Percentiles rank a stretch among this genome's conserved stretches.
These are phyloP conservation scores for Magnaporthiopsis poae DNA, from an alignment of 2,329 filamentous ascomycete species.

Conservation along the genomic window DNA sequence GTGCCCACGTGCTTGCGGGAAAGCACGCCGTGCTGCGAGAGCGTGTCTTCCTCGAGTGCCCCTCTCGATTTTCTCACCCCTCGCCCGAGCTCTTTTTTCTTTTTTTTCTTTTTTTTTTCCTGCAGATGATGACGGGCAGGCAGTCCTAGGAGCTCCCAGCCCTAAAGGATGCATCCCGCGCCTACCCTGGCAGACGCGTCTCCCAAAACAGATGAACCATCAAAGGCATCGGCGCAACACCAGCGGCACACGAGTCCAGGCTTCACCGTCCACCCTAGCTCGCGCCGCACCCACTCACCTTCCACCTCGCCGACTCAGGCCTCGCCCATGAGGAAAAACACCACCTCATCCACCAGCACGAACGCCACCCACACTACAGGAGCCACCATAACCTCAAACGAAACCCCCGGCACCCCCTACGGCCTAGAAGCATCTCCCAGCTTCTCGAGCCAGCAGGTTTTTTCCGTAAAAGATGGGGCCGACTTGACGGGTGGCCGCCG, in stretches of 20 bases:
- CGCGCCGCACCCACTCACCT: background rate
- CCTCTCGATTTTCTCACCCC: background rate
- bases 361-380: constrained; percentile 34
- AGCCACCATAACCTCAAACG: constrained; percentile 30
- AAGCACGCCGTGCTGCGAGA: background rate
- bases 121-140: background rate
- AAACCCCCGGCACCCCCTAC: constrained; percentile 41
- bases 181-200: background rate
- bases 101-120: background rate
- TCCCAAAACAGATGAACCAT: background rate
- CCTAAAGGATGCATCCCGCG: background rate
- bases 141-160: background rate
- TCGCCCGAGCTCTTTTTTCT: background rate
- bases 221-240: background rate
- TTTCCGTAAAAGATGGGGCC: constrained; percentile 45
- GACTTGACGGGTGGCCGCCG: constrained; percentile 44
- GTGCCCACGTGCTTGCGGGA: background rate
- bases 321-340: constrained; percentile 35
- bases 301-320: background rate
- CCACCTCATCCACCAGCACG: constrained; percentile 43
- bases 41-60: background rate
- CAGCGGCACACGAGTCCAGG: background rate
- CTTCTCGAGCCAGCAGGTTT: constrained; percentile 38
- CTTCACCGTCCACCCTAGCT: background rate
- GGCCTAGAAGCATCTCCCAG: constrained; percentile 43